Base-by-base conservation (phyloP, 176 grass and related monocot species). In the Triticum urartu region DNA sequence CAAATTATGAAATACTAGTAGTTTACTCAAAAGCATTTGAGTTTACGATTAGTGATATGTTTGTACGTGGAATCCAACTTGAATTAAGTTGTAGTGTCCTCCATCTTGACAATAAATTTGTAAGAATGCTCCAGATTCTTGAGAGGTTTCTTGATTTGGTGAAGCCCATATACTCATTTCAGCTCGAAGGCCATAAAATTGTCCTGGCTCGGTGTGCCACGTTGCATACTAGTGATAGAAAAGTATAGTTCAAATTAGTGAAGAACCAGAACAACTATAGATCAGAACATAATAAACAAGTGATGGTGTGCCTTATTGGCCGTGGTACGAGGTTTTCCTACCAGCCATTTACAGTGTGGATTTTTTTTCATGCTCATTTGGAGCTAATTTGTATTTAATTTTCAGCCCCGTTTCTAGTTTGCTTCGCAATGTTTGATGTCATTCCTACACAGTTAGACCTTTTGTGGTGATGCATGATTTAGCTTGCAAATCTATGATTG, bases 51-150 rank as follows among this genome's bases (percentile, higher is more conserved):
- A 0, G 36, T 35, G 25, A 74, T 10, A 59, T 59, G 0, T 12
- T 1, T 81, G 8, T 78, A 90, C 78, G 1, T 90, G 88, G 61
- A 82, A 47, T 86, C 78, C 77, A 56, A 11, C 83, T 56, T 79
- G 42, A 33, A 90, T 60, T 22, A 48, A 1, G 32, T 66, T 80
- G 15, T 20, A 20, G 4, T 9, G 8, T 45, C 61, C 36, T 63
- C 32, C 33, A 58, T 42, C 12, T 56, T 34, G 5, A 14, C 65
- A 56, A 26, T 45, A 36, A 3, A 68, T 66, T 5, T 59, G 47
- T 85, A 85, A 60, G 26, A 40, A 85, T 24, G 88, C 65, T 63
- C 77, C 65, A 21, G 50, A 78, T 21, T 52, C 74, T 64, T 52
- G 75, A 80, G 25, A 64, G 21, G 10, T 13, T 67, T 54, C 17